phyloP scores from a whole-genome alignment of 768 basidiomycete species.

The Udeniomyces megalosporus region DNA sequence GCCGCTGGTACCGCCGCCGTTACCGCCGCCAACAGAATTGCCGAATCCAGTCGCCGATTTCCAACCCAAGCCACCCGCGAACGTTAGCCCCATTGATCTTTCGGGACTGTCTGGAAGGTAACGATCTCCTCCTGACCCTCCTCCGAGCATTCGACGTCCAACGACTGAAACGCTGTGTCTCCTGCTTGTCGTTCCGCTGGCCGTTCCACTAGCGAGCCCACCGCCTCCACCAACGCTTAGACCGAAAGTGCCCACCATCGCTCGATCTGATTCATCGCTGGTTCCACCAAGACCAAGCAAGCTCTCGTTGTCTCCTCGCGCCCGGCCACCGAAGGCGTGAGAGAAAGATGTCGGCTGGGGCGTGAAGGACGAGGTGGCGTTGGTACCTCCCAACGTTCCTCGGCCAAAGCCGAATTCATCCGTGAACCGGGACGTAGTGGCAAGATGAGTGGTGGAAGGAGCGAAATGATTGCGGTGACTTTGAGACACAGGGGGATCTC shows the following conservation, averaged over 20 bases:
- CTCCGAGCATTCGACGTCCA: neutral
- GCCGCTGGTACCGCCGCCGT: neutral
- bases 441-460: neutral
- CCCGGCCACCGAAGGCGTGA: neutral
- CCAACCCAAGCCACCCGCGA: too few species aligned
- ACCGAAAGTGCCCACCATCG: neutral
- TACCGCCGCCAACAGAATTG: neutral
- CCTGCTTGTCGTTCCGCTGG: constrained; percentile 8
- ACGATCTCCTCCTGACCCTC: neutral
- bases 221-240: neutral
- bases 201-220: neutral
- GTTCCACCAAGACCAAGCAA: too few species aligned
- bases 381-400: neutral
- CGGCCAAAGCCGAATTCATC: constrained; percentile 16
- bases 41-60: neutral
- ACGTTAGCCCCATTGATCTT: neutral
- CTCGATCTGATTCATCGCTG: too few species aligned
- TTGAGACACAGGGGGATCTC: neutral
- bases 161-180: constrained; percentile 14
- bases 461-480: neutral
- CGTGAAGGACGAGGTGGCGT: neutral
- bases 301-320: neutral
- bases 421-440: neutral
- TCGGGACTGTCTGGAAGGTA: neutral
- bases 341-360: neutral